Evolutionary conservation across 805 yeast genomes (phyloP).

Genomic region (Saturnispora galanensis): DNA sequence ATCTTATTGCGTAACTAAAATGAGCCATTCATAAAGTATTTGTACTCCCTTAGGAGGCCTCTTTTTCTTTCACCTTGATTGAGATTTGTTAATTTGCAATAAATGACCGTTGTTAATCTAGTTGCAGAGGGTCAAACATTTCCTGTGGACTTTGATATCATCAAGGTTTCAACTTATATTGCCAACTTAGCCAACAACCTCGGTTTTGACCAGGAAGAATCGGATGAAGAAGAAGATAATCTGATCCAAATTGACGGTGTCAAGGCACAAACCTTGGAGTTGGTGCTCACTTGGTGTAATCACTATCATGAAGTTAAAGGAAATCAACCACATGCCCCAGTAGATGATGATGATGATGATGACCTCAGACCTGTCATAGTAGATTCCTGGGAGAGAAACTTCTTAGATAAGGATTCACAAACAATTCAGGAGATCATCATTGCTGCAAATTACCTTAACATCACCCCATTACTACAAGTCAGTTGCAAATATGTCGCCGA

Average conservation of each 20-base stretch:
- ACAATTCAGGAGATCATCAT: conserved; percentile 61
- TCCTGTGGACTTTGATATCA: conserved; percentile 61
- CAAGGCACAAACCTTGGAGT: conserved; percentile 2
- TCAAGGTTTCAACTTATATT: conserved; percentile 68
- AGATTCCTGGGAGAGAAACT: conserved; percentile 71
- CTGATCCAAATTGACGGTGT: conserved; percentile 10
- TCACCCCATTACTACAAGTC: conserved; percentile 57
- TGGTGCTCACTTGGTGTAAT: conserved; percentile 11
- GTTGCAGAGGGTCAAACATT: conserved; percentile 59
- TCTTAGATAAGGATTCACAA: conserved; percentile 79
- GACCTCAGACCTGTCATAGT: conserved; percentile 52
- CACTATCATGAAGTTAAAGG: conserved; percentile 9
- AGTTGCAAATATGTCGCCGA: conserved; percentile 72
- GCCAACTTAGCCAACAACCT: conserved; percentile 73
- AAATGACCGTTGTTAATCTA: conserved; percentile 1
- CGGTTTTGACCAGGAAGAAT: conserved; percentile 7
- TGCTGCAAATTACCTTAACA: conserved; percentile 71
- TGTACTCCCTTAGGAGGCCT: no score
- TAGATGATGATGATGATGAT: conserved; percentile 42
- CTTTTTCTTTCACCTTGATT: no score
- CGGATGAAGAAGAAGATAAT: conserved; percentile 4
- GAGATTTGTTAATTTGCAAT: not conserved
- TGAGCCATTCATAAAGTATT: no score
- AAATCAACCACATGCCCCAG: conserved; percentile 15
- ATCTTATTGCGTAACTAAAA: no score